Evolutionary conservation across 2,329 filamentous ascomycete genomes (phyloP).

Genomic region (Fusarium sp.): DNA sequence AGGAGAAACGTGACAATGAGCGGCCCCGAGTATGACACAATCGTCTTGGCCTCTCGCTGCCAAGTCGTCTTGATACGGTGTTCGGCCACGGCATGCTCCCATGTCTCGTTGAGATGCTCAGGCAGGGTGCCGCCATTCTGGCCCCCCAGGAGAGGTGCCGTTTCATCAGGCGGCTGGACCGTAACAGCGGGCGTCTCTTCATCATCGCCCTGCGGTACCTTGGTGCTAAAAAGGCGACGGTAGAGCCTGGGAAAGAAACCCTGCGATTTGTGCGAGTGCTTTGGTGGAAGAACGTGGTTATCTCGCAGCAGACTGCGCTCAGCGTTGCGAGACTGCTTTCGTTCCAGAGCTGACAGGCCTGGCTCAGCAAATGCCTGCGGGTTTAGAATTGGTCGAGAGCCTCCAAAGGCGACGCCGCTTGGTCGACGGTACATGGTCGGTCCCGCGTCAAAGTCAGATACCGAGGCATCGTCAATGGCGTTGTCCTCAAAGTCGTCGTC

Average conservation of each 20-base stretch:
- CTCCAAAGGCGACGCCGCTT: constrained; percentile 78
- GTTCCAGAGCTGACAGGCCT: constrained; percentile 64
- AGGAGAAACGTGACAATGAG: constrained; percentile 78
- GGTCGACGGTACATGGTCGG: constrained; percentile 77
- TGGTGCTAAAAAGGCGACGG: constrained; percentile 65
- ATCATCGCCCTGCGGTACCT: constrained; percentile 49
- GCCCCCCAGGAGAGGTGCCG: constrained; percentile 53
- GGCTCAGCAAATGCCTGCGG: constrained; percentile 61
- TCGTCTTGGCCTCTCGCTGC: constrained; percentile 87
- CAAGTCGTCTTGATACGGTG: constrained; percentile 90
- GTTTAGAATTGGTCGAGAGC: constrained; percentile 75
- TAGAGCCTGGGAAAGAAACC: constrained; percentile 56
- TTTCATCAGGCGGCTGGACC: constrained; percentile 53
- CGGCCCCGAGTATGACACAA: constrained; percentile 76
- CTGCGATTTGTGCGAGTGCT: constrained; percentile 55
- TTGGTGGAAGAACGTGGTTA: constrained; percentile 73
- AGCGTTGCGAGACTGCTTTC: constrained; percentile 65
- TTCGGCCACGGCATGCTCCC: constrained; percentile 85
- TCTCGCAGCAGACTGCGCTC: constrained; percentile 72
- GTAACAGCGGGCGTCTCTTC: constrained; percentile 53
- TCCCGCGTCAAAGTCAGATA: constrained; percentile 52
- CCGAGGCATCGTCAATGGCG: constrained; percentile 44
- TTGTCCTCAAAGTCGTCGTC: constrained; percentile 61
- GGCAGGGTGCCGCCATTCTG: constrained; percentile 55
- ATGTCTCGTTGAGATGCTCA: constrained; percentile 75